Evolutionary conservation across 305 asterid genomes (phyloP).

Genomic region (Coffea humblotiana): DNA sequence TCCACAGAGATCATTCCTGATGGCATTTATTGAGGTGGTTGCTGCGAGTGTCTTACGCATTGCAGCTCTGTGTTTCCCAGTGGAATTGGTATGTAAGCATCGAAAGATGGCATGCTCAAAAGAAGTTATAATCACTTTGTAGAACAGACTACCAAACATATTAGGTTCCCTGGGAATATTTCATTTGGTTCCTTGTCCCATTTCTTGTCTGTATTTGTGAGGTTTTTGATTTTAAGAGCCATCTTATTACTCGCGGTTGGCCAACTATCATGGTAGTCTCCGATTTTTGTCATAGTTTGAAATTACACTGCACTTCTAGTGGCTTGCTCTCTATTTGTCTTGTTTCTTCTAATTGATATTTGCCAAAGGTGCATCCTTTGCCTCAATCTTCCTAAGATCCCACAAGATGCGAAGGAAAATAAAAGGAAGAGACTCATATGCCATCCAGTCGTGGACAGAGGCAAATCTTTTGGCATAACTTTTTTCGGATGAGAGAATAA

Average conservation of each 20-base stretch:
- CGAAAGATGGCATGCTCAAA: conserved; percentile 54
- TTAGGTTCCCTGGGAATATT: neutral
- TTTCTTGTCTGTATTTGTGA: neutral
- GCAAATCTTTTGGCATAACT: too few relatives aligned
- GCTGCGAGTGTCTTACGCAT: conserved; percentile 64
- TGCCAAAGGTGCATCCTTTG: too few relatives aligned
- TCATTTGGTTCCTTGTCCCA: neutral
- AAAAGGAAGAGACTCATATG: too few relatives aligned
- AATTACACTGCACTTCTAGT: neutral
- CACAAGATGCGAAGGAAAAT: too few relatives aligned
- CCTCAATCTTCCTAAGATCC: too few relatives aligned
- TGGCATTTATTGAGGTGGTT: conserved; percentile 83
- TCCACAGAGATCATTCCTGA: conserved; percentile 79
- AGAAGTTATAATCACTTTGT: conserved; percentile 21
- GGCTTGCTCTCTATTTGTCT: neutral
- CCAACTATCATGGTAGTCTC: neutral
- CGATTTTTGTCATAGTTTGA: neutral
- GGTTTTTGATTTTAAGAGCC: neutral
- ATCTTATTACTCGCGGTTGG: neutral
- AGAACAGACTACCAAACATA: neutral
- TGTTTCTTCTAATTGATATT: neutral
- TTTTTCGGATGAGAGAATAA: too few relatives aligned
- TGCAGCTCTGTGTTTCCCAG: conserved; percentile 69
- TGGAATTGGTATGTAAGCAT: conserved; percentile 89
- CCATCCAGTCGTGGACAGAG: too few relatives aligned